phyloP scores from a whole-genome alignment of 2,329 filamentous ascomycete species.

The Podosphaera aphanis region DNA sequence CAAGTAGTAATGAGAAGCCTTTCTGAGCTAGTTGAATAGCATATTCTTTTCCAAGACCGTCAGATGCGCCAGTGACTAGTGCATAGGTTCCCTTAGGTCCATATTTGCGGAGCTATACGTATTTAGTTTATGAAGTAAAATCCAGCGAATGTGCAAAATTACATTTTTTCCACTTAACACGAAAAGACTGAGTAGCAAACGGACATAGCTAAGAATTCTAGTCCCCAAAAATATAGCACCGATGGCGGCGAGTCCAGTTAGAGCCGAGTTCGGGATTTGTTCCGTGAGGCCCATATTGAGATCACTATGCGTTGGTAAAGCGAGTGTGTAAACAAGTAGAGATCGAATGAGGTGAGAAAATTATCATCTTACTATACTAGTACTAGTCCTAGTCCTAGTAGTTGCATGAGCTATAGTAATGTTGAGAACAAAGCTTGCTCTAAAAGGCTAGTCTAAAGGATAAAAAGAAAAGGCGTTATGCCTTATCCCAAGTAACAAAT shows the following conservation, averaged over 20 bases:
- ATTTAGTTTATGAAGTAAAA: background rate
- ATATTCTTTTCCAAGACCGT: constrained; percentile 93
- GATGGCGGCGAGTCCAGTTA: constrained; percentile 20
- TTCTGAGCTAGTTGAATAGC: constrained; percentile 71
- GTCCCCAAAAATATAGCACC: constrained; percentile 35
- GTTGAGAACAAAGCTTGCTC: too few relatives aligned
- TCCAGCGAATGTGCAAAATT: background rate
- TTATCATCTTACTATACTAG: too few relatives aligned
- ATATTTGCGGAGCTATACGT: constrained; percentile 56
- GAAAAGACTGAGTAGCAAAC: constrained; percentile 43
- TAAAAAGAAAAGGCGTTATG: too few relatives aligned
- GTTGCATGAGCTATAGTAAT: too few relatives aligned
- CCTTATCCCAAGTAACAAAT: too few relatives aligned
- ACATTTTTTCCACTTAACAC: constrained; percentile 40
- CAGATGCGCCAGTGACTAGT: constrained; percentile 80
- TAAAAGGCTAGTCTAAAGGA: too few relatives aligned
- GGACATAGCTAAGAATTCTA: constrained; percentile 33
- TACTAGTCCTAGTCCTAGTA: too few relatives aligned
- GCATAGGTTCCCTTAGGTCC: constrained; percentile 85
- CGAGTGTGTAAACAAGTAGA: too few relatives aligned
- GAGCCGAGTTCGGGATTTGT: constrained; percentile 6
- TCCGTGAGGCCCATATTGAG: too few relatives aligned
- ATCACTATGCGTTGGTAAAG: too few relatives aligned
- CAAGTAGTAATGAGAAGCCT: constrained; percentile 83
- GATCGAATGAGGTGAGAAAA: too few relatives aligned